Conservation (phyloP, 306 rosid genomes). For the Quercus glauca region DNA sequence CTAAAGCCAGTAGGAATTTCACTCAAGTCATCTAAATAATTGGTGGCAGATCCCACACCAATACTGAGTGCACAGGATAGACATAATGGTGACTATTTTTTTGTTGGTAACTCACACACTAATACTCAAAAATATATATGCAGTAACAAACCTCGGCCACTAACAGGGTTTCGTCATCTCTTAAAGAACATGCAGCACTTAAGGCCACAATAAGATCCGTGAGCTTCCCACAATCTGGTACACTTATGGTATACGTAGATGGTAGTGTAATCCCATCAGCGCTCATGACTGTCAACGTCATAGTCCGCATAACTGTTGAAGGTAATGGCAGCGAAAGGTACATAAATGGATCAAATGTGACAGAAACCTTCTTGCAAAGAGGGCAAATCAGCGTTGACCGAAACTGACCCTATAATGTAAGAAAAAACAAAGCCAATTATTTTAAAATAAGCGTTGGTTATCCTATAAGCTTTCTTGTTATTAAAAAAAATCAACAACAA, state of each 20-base stretch:
- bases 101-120: neutral
- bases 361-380: constrained; percentile 64
- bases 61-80: neutral
- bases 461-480: neutral
- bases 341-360: constrained; percentile 94
- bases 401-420: constrained; percentile 69
- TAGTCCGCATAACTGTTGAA: constrained; percentile 58
- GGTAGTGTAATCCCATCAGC: constrained; percentile 60
- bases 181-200: constrained; percentile 54
- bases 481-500: neutral
- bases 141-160: constrained; percentile 66
- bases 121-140: neutral
- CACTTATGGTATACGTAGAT: constrained; percentile 42
- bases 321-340: constrained; percentile 84
- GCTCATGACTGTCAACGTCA: constrained; percentile 65
- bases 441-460: neutral
- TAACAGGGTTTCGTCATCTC: constrained; percentile 71
- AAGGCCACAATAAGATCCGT: constrained; percentile 64
- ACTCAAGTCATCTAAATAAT: neutral
- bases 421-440: constrained; percentile 6
- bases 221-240: constrained; percentile 51
- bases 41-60: neutral
- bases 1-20: neutral
- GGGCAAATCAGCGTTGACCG: constrained; percentile 83
- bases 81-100: neutral